Base-by-base conservation (phyloP, 2,329 filamentous ascomycete species). In the Colletotrichum endophyticum region DNA sequence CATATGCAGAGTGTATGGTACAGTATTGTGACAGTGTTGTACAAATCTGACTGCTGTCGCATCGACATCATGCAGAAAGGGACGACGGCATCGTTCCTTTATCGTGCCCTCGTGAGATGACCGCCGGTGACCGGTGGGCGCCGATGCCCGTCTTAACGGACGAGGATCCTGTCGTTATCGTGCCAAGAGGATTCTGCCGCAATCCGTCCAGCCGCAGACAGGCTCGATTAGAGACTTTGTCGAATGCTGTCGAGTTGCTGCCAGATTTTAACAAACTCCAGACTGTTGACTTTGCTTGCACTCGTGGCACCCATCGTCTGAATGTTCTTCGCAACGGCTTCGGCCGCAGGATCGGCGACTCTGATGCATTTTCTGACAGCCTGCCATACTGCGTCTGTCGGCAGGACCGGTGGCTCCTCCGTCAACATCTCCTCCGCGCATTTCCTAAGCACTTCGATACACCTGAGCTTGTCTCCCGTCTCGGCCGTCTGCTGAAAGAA, bases 381-480 rank as follows among this genome's bases (percentile, higher is more conserved):
- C 2, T 84, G 75, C 64, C 87, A 87, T 7, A 94, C 78, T 2
- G 82, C 15, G 75, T 2, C 86, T 87, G 11, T 85, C 77, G 89
- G 84, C 28, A 78, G 69, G 19, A 95, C 86, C 0, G 85, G 84
- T 2, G 89, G 88, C 1, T 86, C 77, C 80, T 95, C 92, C 63
- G 84, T 82, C 22, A 86, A 77, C 90, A 95, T 93, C 80, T 93
- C 91, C 3, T 88, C 86, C n/a, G 91, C 86, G 80, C 89, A 90
- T 77, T 85, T 88, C n/a, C 87, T 88, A 77, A 91, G 84, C 27
- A 85, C 88, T 75, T 86, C 86, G 70, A 83, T 87, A 81, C 87
- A 92, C 77, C 85, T 82, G 64, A 73, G 79, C 72, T 87, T 83
- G 78, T 90, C 84, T 0, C 83, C 79, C 0, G 88, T 87, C 6